Base-by-base conservation (phyloP, 306 rosid species). In the Prunus mongolica region DNA sequence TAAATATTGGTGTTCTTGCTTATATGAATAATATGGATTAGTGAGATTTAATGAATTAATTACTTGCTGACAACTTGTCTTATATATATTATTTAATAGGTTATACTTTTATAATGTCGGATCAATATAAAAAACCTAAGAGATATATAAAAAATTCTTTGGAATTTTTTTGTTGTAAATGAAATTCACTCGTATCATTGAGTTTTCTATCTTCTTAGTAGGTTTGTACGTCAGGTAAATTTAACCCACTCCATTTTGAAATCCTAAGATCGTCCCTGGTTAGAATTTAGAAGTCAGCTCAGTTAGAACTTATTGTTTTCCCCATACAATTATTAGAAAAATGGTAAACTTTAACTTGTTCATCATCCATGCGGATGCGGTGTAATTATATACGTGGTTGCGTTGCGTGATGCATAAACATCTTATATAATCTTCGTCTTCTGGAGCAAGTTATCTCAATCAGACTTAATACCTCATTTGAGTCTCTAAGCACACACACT, bases 371-470 rank as follows among this genome's bases (percentile, higher is more conserved):
- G 79, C 14, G n/a, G 19, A 34, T 1, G 8, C 41, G 6, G 8
- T 14, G 38, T 30, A 64, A 54, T 72, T 72, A 46, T 74, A 44
- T 73, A 38, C 71, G 62, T 74, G 52, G 52, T 61, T 69, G 69
- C 69, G 80, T 80, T 69, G 80, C 80, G 84, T 80, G 80, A 24
- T 34, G 64, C 62, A 75, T 27, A 80, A 62, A 62, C 67, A 18
- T 58, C 32, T 19, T 30, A 20, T 38, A 16, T 24, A 30, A 27
- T 25, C 24, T 52, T 52, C 72, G 54, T 24, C 80, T 69, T 75
- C 72, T 62, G 58, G 7, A 50, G 46, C 84, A 69, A 80, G 84
- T 69, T 62, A 75, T 61, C 80, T 34, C 72, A 51, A 64, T 49
- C 78, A 32, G 50, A 54, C 65, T 13, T 46, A 11, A 60, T 15